phyloP scores from a whole-genome alignment of 2,329 filamentous ascomycete genomes.

The Cladosporium sp. region DNA sequence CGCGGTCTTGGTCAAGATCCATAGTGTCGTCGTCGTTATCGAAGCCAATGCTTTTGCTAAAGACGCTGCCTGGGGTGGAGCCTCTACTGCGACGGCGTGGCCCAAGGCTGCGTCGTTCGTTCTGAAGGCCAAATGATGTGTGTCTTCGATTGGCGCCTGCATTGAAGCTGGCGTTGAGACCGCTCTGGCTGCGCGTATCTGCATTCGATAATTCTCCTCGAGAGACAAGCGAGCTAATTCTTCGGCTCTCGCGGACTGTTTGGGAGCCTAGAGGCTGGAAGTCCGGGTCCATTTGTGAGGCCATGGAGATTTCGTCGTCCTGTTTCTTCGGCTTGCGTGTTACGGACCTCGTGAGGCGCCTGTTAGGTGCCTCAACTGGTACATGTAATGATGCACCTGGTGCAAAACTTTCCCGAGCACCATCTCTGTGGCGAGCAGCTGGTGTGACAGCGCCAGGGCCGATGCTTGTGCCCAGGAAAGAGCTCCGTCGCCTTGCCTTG shows the following conservation, averaged over 20 bases:
- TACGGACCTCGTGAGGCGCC: constrained; percentile 24
- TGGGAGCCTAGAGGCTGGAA: constrained; percentile 47
- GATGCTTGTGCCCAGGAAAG: constrained; percentile 58
- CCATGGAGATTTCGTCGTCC: constrained; percentile 49
- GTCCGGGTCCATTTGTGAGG: constrained; percentile 52
- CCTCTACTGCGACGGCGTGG: constrained; percentile 50
- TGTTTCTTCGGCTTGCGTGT: constrained; percentile 32
- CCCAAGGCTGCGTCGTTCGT: constrained; percentile 62
- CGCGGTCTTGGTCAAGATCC: constrained; percentile 35
- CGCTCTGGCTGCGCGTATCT: constrained; percentile 33
- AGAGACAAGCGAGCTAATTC: constrained; percentile 88
- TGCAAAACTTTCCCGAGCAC: constrained; percentile 76
- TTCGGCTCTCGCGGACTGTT: constrained; percentile 62
- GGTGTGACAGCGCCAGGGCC: constrained; percentile 76
- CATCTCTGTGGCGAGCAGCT: constrained; percentile 59
- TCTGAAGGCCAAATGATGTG: constrained; percentile 70
- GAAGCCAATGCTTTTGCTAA: constrained; percentile 34
- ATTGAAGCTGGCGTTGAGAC: constrained; percentile 44
- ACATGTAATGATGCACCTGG: constrained; percentile 42
- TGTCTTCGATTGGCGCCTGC: constrained; percentile 61
- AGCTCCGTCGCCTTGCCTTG: constrained; percentile 64
- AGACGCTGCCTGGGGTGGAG: constrained; percentile 55
- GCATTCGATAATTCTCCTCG: constrained; percentile 77
- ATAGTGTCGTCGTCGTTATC: constrained; percentile 42
- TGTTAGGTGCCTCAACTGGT: constrained; percentile 24